These are phyloP conservation scores for Polymyxa betae DNA, from an alignment of 208 protist species.

Conservation along the genomic window DNA sequence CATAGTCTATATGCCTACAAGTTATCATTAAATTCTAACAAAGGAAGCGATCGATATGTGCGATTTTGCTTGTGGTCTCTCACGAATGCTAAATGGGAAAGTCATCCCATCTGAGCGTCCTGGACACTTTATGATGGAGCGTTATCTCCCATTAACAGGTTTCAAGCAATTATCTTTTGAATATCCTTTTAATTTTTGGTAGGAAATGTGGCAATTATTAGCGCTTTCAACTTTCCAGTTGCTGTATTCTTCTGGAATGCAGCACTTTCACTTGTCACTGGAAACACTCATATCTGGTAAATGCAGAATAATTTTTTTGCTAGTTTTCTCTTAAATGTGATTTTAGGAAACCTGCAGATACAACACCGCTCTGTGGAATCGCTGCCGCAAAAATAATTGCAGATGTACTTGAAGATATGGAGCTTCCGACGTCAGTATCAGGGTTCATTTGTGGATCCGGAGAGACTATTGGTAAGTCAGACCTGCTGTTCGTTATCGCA, in stretches of 20 bases:
- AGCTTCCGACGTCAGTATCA: background rate
- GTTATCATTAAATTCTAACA: background rate
- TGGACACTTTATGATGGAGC: background rate
- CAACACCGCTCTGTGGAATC: background rate
- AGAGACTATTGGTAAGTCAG: background rate
- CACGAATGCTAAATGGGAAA: background rate
- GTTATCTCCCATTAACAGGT: background rate
- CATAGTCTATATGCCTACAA: background rate
- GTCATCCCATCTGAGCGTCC: background rate
- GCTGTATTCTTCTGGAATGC: constrained; percentile 18
- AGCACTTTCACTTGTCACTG: background rate
- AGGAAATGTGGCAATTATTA: constrained; percentile 22
- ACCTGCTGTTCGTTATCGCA: background rate
- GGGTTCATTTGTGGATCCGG: background rate
- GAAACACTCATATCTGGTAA: constrained; percentile 29
- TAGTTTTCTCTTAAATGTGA: background rate
- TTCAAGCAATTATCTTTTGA: no score
- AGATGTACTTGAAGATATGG: background rate
- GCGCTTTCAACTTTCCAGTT: constrained; percentile 26
- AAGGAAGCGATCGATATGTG: constrained; percentile 10
- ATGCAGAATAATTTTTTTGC: background rate
- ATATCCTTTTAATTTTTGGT: background rate
- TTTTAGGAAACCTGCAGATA: constrained; percentile 2
- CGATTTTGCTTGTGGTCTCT: background rate
- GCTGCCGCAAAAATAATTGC: background rate